Percentiles rank a stretch among this genome's conserved stretches.
These are phyloP conservation scores for Lentinula sp. DNA, from an alignment of 768 basidiomycete genomes.

Conservation along the genomic window DNA sequence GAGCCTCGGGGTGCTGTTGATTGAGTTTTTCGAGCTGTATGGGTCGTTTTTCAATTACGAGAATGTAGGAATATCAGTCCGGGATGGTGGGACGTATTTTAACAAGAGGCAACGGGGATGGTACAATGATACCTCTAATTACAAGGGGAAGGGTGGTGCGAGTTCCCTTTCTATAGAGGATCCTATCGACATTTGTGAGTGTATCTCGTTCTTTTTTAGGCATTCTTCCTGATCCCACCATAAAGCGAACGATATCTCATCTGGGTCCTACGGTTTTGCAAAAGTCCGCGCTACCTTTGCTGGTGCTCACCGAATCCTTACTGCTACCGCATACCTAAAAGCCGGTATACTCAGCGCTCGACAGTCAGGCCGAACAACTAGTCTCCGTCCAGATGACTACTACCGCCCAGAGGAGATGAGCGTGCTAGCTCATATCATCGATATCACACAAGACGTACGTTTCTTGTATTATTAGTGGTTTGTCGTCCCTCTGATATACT, in stretches of 20 bases:
- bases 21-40: constrained; percentile 98
- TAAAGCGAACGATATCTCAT: constrained; percentile 88
- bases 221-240: neutral
- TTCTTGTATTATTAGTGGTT: neutral
- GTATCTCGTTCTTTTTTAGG: neutral
- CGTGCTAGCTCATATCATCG: constrained; percentile 50
- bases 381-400: constrained; percentile 17
- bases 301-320: constrained; percentile 75
- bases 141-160: neutral
- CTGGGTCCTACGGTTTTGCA: constrained; percentile 77
- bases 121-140: constrained; percentile 47
- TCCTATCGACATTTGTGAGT: constrained; percentile 82
- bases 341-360: constrained; percentile 13
- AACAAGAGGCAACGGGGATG: constrained; percentile 80
- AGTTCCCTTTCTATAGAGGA: constrained; percentile 83
- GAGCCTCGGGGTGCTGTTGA: constrained; percentile 89
- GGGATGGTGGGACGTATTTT: constrained; percentile 87
- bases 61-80: constrained; percentile 82
- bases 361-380: neutral
- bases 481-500: neutral
- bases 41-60: constrained; percentile 89
- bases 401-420: constrained; percentile 41
- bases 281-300: constrained; percentile 80
- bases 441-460: constrained; percentile 52
- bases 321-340: constrained; percentile 60